These are phyloP conservation scores for Termitomyces eurrhizus DNA, from an alignment of 768 basidiomycete species.

Conservation along the genomic window DNA sequence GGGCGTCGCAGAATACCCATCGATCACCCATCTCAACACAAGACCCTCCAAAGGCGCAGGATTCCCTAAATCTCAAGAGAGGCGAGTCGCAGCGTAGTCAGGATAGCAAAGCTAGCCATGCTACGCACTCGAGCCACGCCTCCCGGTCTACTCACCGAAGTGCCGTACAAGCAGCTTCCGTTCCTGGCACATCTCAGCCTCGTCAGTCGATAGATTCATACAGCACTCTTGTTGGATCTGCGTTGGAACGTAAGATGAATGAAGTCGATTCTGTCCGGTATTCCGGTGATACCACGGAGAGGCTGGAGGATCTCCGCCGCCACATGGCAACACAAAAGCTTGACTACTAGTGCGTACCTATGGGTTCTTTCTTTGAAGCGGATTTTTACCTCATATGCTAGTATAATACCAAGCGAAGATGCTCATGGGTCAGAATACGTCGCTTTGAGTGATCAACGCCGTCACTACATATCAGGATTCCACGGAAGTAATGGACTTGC, in stretches of 20 bases:
- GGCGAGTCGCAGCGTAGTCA: slow-evolving; percentile 25
- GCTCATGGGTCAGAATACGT: slow-evolving; percentile 85
- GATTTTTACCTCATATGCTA: slow-evolving; percentile 25
- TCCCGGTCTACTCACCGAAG: slow-evolving; percentile 24
- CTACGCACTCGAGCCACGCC: slow-evolving; percentile 19
- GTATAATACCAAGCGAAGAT: slow-evolving; percentile 75
- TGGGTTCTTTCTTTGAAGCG: slow-evolving; percentile 1
- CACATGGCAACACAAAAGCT: slow-evolving; percentile 65
- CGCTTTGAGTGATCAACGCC: slow-evolving; percentile 67
- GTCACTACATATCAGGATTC: slow-evolving; percentile 74
- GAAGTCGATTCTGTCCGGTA: slow-evolving; percentile 54
- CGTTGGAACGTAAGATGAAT: slow-evolving; percentile 63
- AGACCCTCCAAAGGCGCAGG: slow-evolving; percentile 11
- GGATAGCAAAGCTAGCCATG: slow-evolving; percentile 17
- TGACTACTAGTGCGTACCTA: slow-evolving; percentile 66
- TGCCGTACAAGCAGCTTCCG: slow-evolving; percentile 10
- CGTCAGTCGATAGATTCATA: slow-evolving; percentile 57
- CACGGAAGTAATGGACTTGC: slow-evolving; percentile 60
- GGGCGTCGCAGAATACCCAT: slow-evolving; percentile 13
- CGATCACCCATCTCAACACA: slow-evolving; percentile 10
- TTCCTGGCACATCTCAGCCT: slow-evolving; percentile 14
- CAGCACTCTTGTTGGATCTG: slow-evolving; percentile 73
- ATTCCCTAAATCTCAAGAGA: slow-evolving; percentile 16
- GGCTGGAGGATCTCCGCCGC: slow-evolving; percentile 58
- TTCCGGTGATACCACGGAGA: slow-evolving; percentile 53